Evolutionary conservation across 306 rosid species (phyloP), one percentile per base, ranked within the genome.

Genomic region (Cicer yamashitae): DNA sequence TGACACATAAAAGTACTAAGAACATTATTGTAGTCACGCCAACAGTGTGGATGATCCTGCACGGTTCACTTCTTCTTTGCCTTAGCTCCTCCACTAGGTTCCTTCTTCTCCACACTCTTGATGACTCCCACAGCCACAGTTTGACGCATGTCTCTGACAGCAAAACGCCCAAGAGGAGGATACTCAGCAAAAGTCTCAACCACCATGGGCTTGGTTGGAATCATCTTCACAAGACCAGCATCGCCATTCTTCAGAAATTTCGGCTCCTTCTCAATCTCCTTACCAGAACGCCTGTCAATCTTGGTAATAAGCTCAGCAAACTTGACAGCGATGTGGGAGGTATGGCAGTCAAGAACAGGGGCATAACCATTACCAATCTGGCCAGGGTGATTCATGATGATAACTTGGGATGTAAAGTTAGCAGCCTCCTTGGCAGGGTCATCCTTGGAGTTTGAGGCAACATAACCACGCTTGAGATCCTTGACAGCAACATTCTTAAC

Each of bases 341-440:
- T 92, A 72, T 92, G 97, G 85, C 97, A 93, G 25, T 93, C 98
- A 1, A 93, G 93, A 11, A 93, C 98, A 0, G 98, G 98, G 9
- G 98, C 98, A 25, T 90, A 93, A 3, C 98, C 98, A 7, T 89
- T 85, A 51, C 98, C 98, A 46, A 93, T 93, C 84, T 91, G 98
- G 0, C 98, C 98, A 14, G 98, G 98, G 70, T 93, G 98, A 62
- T 93, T 93, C 98, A 93, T 93, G 81, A 93, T 90, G 71, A 93
- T 93, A 9, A 93, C 98, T 46, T 93, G 98, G 39, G 98, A 70
- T 1, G 90, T 89, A 67, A 93, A 93, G 81, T 84, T 93, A 25
- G 98, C 98, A 25, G 98, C 96, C 48, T 89, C 98, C 91, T 82
- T 93, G 17, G 98, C 96, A 37, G 98, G 98, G 75, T 93, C 98